Evolutionary conservation across 2,329 filamentous ascomycete species (phyloP), one percentile per base, ranked within the genome.

Genomic region (Drechslerella coelobrocha): DNA sequence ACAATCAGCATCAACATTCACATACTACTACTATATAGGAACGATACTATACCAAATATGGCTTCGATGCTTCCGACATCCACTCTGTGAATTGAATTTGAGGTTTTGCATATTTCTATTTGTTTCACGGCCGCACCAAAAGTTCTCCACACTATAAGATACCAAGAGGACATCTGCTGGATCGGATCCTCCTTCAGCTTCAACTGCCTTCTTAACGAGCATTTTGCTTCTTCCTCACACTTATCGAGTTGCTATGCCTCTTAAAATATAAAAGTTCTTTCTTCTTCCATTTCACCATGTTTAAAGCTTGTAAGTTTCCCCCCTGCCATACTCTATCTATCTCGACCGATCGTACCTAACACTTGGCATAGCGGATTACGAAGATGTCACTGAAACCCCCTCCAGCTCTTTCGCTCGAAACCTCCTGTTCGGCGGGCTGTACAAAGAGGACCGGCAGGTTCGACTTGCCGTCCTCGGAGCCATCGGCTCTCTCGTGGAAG

Each of bases 371-470:
- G 66, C 53, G 59, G 66, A 71, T 24, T 45, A 71, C 54, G 66
- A 71, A 26, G 66, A 71, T 71, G 54, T 71, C 41, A 60, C 47
- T 8, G 66, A 71, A 54, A 71, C 66, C 43, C 66, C 66, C 21
- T 63, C 59, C 19, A 63, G 59, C 29, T 63, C 59, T 14, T 71
- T 63, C 27, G 66, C 66, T 7, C 59, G 66, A 29, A 71, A 63
- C 26, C 37, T 71, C 8, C 39, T 71, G 1, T 63, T 71, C 48
- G 57, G 59, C 41, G 43, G 52, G 31, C 53, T 71, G 0, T 63
- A 71, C 27, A 62, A 52, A 26, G 66, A 71, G 47, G 66, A 71
- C 53, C 54, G 55, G 39, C 66, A 71, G 9, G 61, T 47, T 41
- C 55, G 66, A 51, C 14, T 63, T 24, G 66, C 66, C 14, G 53